Evolutionary conservation across 2,329 filamentous ascomycete genomes (phyloP).

Genomic region (Colletotrichum sp.): DNA sequence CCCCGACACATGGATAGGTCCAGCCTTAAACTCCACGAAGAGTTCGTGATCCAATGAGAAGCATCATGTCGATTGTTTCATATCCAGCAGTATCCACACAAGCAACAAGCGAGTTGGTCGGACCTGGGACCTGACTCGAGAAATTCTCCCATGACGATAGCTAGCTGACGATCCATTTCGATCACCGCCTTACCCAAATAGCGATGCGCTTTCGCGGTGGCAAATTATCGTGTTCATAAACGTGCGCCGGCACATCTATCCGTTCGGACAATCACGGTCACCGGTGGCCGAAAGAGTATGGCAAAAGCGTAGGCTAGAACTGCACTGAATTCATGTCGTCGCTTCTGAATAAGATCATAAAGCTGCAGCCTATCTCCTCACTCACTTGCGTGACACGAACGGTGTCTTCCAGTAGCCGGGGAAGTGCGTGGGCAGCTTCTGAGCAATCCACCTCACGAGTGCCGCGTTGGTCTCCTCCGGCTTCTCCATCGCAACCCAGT

Average conservation of each 20-base stretch:
- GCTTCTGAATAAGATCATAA: not conserved
- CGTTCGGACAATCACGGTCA: not conserved
- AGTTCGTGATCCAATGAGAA: not conserved
- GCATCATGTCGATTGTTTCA: not conserved
- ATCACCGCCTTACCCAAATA: not conserved
- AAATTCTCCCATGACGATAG: not conserved
- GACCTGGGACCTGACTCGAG: not conserved
- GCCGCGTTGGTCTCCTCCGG: conserved; percentile 28
- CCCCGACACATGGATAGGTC: not conserved
- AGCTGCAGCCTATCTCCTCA: not conserved
- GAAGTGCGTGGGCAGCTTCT: conserved; percentile 23
- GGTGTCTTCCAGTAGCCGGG: conserved; percentile 15
- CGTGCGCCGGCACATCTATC: not conserved
- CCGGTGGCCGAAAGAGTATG: not conserved
- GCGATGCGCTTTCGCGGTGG: not conserved
- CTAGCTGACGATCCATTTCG: not conserved
- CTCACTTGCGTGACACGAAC: not conserved
- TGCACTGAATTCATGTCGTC: not conserved
- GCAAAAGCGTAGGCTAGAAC: not conserved
- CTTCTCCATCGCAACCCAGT: conserved; percentile 39
- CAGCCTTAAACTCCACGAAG: not conserved
- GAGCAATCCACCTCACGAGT: conserved; percentile 25
- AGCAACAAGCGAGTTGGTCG: not conserved
- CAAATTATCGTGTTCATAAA: not conserved
- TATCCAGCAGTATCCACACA: not conserved